Evolutionary conservation across 345 rosid species (phyloP).

Genomic region (Moricandia moricandioides): DNA sequence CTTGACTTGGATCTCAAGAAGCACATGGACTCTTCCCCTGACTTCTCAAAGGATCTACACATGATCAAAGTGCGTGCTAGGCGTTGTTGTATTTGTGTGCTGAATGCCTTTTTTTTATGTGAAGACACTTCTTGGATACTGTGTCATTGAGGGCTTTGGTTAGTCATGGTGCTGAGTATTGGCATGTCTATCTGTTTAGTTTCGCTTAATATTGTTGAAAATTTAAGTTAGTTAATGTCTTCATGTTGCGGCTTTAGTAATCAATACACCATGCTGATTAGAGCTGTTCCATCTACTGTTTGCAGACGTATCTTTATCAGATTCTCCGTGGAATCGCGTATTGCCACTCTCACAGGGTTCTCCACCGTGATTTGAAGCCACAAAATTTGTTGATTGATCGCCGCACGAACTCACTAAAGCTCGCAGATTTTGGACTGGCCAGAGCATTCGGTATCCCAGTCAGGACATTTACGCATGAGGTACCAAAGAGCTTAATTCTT

Average conservation of each 20-base stretch:
- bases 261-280: not conserved
- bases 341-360: slow-evolving; percentile 99
- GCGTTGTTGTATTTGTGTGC: not conserved
- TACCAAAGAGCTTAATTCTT: slow-evolving; percentile 19
- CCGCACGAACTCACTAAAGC: slow-evolving; percentile 81
- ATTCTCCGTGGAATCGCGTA: slow-evolving; percentile 95
- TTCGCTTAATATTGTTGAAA: not conserved
- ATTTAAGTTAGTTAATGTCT: not conserved
- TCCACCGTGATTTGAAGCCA: slow-evolving; percentile 97
- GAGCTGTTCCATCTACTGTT: slow-evolving; percentile 11
- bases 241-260: not conserved
- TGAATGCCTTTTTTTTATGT: not conserved
- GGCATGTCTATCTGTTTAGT: no score
- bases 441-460: slow-evolving; percentile 99
- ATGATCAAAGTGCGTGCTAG: slow-evolving; percentile 64
- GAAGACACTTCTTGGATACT: not conserved
- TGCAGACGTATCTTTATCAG: slow-evolving; percentile 88
- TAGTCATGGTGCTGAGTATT: not conserved
- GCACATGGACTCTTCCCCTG: slow-evolving; percentile 94
- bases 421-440: slow-evolving; percentile 98
- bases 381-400: slow-evolving; percentile 96
- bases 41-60: slow-evolving; percentile 78
- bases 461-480: slow-evolving; percentile 99
- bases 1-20: slow-evolving; percentile 97
- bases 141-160: not conserved